Conservation (phyloP, 176 grass and related monocot species). For the Typha latifolia region DNA sequence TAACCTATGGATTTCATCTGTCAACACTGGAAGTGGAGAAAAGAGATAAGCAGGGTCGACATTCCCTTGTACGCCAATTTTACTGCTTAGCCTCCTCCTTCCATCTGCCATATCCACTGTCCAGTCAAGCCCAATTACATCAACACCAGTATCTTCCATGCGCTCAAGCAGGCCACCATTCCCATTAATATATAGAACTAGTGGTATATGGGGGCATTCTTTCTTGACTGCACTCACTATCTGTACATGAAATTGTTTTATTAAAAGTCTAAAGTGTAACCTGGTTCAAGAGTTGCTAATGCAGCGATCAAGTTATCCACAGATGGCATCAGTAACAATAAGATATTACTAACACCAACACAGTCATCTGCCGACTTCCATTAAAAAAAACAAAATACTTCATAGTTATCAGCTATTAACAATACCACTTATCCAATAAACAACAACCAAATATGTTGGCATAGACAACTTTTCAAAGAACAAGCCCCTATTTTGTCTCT, state of each 20-base stretch:
- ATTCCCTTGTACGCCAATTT: constrained; percentile 83
- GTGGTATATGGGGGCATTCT: constrained; percentile 71
- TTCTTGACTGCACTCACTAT: constrained; percentile 75
- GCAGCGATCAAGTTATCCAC: background rate
- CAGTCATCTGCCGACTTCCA: background rate
- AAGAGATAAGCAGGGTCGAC: constrained; percentile 87
- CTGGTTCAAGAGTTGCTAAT: constrained; percentile 1
- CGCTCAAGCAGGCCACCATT: constrained; percentile 88
- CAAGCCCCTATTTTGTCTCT: too few relatives aligned
- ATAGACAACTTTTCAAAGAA: too few relatives aligned
- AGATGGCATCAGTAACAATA: background rate
- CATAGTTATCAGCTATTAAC: too few relatives aligned
- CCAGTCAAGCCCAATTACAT: constrained; percentile 98
- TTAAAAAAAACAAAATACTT: too few relatives aligned
- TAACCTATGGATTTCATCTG: constrained; percentile 94
- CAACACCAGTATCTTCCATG: constrained; percentile 77
- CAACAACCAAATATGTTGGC: too few relatives aligned
- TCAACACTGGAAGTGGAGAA: constrained; percentile 61
- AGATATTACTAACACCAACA: background rate
- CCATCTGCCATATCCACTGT: constrained; percentile 97
- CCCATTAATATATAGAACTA: constrained; percentile 94
- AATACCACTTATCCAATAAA: too few relatives aligned
- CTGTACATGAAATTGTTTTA: constrained; percentile 42
- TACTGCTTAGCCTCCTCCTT: constrained; percentile 71
- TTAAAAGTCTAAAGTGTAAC: constrained; percentile 7